Percentiles rank a stretch among this genome's conserved stretches.
Evolutionary conservation across 768 basidiomycete species (phyloP).

Genomic region (Suillus lakei): DNA sequence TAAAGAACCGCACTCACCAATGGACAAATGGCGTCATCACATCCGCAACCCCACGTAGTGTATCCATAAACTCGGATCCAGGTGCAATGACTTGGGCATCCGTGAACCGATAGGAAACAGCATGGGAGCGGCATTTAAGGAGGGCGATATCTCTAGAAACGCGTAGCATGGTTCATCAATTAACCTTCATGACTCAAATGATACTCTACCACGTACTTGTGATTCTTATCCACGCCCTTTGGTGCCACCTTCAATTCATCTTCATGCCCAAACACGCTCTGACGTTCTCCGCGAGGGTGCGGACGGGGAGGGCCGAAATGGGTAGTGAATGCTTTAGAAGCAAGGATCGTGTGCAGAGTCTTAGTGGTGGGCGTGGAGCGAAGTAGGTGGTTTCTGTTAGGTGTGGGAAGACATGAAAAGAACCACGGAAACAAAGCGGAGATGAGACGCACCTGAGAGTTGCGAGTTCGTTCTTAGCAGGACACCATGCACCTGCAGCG

Average conservation of each 20-base stretch:
- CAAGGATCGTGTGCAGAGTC: slow-evolving; percentile 70
- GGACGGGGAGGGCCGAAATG: slow-evolving; percentile 76
- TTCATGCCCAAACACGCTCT: slow-evolving; percentile 85
- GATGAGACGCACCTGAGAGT: slow-evolving; percentile 60
- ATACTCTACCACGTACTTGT: neutral
- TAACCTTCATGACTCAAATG: neutral
- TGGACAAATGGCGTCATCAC: slow-evolving; percentile 80
- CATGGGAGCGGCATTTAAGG: slow-evolving; percentile 71
- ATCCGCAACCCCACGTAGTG: slow-evolving; percentile 55
- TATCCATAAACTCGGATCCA: slow-evolving; percentile 59
- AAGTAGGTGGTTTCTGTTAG: slow-evolving; percentile 61
- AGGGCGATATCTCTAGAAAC: slow-evolving; percentile 75
- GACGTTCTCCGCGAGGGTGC: slow-evolving; percentile 61
- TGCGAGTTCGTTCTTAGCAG: slow-evolving; percentile 77
- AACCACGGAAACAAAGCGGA: neutral
- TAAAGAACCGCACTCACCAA: slow-evolving; percentile 49
- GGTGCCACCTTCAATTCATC: slow-evolving; percentile 92
- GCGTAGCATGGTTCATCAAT: neutral
- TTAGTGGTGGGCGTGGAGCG: slow-evolving; percentile 47
- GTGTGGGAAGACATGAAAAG: neutral
- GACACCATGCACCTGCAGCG: slow-evolving; percentile 83
- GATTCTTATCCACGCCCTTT: neutral
- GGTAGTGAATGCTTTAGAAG: slow-evolving; percentile 69
- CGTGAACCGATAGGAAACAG: slow-evolving; percentile 54
- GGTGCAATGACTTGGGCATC: slow-evolving; percentile 74